Conservation (phyloP, 257 asterid genomes). For the Scutellaria galericulata region DNA sequence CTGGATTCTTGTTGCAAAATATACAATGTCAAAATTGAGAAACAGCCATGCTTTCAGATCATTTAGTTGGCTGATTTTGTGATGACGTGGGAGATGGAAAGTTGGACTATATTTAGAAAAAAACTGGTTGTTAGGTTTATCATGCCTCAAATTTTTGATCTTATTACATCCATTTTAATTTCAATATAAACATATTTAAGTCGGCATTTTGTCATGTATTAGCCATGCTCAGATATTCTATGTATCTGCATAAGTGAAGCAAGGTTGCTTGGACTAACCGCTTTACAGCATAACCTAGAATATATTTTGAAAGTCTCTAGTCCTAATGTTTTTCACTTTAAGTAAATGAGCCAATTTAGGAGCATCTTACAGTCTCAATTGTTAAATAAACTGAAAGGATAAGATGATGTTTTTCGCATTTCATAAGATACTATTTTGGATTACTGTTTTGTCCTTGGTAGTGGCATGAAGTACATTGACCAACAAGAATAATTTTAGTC, state of each 20-base stretch:
- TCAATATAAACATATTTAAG: neutral
- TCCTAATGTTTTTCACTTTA: neutral
- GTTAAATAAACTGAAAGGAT: slow-evolving; percentile 11
- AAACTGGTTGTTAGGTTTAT: neutral
- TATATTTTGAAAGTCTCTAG: neutral
- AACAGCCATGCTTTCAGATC: neutral
- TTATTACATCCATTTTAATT: neutral
- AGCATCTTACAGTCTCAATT: slow-evolving; percentile 2
- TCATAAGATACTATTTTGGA: neutral
- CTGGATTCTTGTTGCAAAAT: slow-evolving; percentile 7
- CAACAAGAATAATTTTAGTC: slow-evolving; percentile 10
- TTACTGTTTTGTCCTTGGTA: slow-evolving; percentile 5
- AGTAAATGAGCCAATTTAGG: neutral
- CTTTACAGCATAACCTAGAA: slow-evolving; percentile 4
- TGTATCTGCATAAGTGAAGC: slow-evolving; percentile 6
- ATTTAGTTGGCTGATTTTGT: slow-evolving; percentile 27
- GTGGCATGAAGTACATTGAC: slow-evolving; percentile 15
- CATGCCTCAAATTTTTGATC: neutral
- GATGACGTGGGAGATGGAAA: neutral
- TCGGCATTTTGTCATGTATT: slow-evolving; percentile 4
- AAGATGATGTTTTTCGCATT: neutral
- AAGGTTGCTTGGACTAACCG: neutral
- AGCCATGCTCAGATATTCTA: slow-evolving; percentile 11
- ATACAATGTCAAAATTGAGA: slow-evolving; percentile 16
- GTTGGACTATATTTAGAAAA: neutral